A percentile compares a stretch with the other conserved stretches of the same genome.
Evolutionary conservation across 257 asterid genomes (phyloP).

Genomic region (Linaria vulgaris): DNA sequence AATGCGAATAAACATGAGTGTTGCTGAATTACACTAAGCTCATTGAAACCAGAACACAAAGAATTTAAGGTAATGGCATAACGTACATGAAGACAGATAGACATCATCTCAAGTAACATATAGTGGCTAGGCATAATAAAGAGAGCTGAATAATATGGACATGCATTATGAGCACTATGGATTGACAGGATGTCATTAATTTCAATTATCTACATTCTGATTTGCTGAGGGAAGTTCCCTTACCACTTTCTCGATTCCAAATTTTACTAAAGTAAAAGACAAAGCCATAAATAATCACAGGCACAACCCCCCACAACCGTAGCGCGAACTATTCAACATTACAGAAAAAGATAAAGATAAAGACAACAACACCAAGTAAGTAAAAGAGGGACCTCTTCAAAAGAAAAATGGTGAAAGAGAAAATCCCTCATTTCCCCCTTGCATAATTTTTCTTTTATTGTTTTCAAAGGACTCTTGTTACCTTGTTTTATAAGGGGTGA

Average conservation of each 20-base stretch:
- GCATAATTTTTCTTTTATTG: no score
- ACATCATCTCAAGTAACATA: slow-evolving; percentile 1
- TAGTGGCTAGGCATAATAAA: background rate
- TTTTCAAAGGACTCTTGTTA: no score
- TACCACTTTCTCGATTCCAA: background rate
- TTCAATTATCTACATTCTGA: background rate
- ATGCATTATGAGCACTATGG: background rate
- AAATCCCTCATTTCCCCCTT: no score
- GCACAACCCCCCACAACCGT: no score
- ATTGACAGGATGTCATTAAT: background rate
- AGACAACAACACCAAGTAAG: background rate
- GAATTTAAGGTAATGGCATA: background rate
- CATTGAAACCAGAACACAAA: background rate
- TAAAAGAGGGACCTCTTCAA: background rate
- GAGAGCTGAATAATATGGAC: background rate
- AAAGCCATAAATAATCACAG: background rate
- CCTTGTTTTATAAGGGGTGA: no score
- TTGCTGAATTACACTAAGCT: no score
- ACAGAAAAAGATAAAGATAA: no score
- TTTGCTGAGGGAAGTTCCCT: background rate
- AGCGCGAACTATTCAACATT: no score
- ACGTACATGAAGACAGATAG: slow-evolving; percentile 10
- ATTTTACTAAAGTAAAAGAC: background rate
- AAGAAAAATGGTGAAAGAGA: no score
- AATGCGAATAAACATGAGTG: slow-evolving; percentile 13